phyloP scores from a whole-genome alignment of 2,329 filamentous ascomycete genomes.

The Pestalotiopsis fici region DNA sequence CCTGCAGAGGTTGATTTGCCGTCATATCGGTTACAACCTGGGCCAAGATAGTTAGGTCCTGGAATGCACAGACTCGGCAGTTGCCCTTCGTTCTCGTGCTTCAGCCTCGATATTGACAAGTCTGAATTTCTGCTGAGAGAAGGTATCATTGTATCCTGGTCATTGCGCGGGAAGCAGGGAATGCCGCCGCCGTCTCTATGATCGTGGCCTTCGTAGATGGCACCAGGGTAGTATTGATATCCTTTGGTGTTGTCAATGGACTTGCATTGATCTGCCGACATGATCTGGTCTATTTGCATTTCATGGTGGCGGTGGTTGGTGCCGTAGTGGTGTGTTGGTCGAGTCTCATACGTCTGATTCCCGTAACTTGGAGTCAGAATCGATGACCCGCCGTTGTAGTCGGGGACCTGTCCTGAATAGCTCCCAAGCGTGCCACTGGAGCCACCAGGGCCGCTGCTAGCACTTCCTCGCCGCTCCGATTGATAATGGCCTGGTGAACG shows the following conservation, averaged over 20 bases:
- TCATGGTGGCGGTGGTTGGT: slow-evolving; percentile 44
- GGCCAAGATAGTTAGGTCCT: slow-evolving; percentile 37
- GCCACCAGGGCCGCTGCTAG: slow-evolving; percentile 68
- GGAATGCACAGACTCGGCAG: slow-evolving; percentile 50
- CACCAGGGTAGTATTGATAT: slow-evolving; percentile 55
- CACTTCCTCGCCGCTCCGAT: slow-evolving; percentile 67
- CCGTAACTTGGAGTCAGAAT: slow-evolving; percentile 38
- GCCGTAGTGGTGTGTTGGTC: slow-evolving; percentile 40
- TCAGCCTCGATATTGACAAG: slow-evolving; percentile 41
- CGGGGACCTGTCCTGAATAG: slow-evolving; percentile 34
- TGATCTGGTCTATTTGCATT: slow-evolving; percentile 43
- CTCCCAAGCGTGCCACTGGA: slow-evolving; percentile 61
- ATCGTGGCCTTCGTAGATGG: slow-evolving; percentile 52
- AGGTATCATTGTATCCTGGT: slow-evolving; percentile 28
- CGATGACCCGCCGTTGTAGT: slow-evolving; percentile 36
- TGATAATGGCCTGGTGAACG: slow-evolving; percentile 82
- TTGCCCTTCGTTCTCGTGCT: slow-evolving; percentile 48
- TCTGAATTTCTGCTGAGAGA: slow-evolving; percentile 32
- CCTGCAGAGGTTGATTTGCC: slow-evolving; percentile 52
- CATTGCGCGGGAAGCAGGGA: slow-evolving; percentile 48
- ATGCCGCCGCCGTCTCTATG: slow-evolving; percentile 37
- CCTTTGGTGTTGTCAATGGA: slow-evolving; percentile 41
- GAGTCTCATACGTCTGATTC: slow-evolving; percentile 37
- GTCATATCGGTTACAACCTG: slow-evolving; percentile 52
- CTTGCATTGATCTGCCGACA: slow-evolving; percentile 17